A percentile compares a stretch with the other conserved stretches of the same genome.
These are phyloP conservation scores for Nephelium lappaceum DNA, from an alignment of 345 rosid species.

Conservation along the genomic window DNA sequence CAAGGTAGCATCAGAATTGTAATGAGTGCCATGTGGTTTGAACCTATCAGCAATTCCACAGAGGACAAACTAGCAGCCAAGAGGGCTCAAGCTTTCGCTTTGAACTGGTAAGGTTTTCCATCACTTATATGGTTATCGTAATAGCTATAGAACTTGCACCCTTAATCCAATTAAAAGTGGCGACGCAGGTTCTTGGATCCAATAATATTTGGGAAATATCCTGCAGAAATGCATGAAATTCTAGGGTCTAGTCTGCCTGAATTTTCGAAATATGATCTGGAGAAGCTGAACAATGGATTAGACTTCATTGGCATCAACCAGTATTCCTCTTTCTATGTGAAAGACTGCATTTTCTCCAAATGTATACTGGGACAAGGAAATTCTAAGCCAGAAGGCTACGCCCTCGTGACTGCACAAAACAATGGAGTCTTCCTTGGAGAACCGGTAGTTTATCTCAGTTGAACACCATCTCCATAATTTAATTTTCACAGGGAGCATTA, in stretches of 20 bases:
- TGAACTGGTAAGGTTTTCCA: slow-evolving; percentile 15
- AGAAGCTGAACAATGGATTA: slow-evolving; percentile 26
- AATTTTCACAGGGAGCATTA: slow-evolving; percentile 10
- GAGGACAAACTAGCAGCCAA: slow-evolving; percentile 33
- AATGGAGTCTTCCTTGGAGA: slow-evolving; percentile 26
- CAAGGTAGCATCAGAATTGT: slow-evolving; percentile 38
- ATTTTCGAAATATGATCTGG: slow-evolving; percentile 29
- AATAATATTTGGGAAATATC: slow-evolving; percentile 34
- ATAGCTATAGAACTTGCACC: not conserved
- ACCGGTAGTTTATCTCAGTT: not conserved
- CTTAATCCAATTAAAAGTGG: not conserved
- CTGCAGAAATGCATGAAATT: slow-evolving; percentile 34
- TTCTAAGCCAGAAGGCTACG: slow-evolving; percentile 20
- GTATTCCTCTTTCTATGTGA: slow-evolving; percentile 1
- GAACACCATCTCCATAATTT: not conserved
- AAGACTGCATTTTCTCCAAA: slow-evolving; percentile 33
- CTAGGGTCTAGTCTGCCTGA: slow-evolving; percentile 34
- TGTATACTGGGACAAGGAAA: slow-evolving; percentile 20
- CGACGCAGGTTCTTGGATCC: slow-evolving; percentile 38
- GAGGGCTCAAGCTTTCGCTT: slow-evolving; percentile 29
- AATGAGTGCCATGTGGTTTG: slow-evolving; percentile 28
- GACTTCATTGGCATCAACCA: slow-evolving; percentile 34
- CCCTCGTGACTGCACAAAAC: slow-evolving; percentile 12
- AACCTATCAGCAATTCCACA: slow-evolving; percentile 27
- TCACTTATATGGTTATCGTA: not conserved